A percentile compares a stretch with the other conserved stretches of the same genome.
These are phyloP conservation scores for Solanum arcanum DNA, from an alignment of 257 asterid species.

Conservation along the genomic window DNA sequence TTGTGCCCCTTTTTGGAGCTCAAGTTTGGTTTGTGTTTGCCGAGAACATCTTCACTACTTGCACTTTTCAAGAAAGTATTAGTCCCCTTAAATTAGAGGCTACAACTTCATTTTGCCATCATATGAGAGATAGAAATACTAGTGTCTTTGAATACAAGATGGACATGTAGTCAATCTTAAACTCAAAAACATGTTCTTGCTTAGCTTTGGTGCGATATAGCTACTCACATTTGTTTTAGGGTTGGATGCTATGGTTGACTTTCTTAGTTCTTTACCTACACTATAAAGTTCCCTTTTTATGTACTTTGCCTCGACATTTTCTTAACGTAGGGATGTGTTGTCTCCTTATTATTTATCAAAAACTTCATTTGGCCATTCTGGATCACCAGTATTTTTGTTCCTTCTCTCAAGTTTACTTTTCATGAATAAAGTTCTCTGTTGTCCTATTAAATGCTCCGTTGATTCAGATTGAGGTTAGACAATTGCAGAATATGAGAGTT, in stretches of 20 bases:
- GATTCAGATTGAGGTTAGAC: neutral
- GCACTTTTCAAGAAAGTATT: neutral
- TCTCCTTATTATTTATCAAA: neutral
- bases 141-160: neutral
- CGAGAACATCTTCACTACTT: neutral
- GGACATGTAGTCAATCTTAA: neutral
- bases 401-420: neutral
- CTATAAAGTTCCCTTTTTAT: neutral
- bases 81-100: neutral
- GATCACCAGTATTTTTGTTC: neutral
- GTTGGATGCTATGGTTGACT: neutral
- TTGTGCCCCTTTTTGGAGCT: neutral
- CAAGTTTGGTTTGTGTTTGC: neutral
- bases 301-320: neutral
- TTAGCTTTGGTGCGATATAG: neutral
- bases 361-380: neutral
- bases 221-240: neutral
- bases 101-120: neutral
- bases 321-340: neutral
- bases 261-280: neutral
- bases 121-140: neutral
- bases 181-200: neutral
- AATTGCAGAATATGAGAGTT: neutral
- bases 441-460: neutral
- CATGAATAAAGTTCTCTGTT: neutral